phyloP scores from a whole-genome alignment of 441 rosid species.

The Mallotus japonicus region DNA sequence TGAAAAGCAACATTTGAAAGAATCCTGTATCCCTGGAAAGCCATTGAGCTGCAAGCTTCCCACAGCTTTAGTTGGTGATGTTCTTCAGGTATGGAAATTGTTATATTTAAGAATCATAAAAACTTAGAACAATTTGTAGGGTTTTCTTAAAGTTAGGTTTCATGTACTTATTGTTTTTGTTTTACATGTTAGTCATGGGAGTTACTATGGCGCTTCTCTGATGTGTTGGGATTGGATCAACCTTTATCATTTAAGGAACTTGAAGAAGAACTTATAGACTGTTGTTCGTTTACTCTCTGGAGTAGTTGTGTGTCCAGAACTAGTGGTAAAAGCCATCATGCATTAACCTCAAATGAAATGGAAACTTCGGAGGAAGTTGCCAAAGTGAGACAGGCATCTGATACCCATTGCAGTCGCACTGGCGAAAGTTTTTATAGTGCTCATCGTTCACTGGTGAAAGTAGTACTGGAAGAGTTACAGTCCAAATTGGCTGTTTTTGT shows the following conservation, averaged over 20 bases:
- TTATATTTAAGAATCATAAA: constrained; percentile 6
- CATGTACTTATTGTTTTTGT: constrained; percentile 17
- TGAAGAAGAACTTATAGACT: constrained; percentile 42
- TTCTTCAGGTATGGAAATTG: constrained; percentile 45
- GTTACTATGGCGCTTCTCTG: constrained; percentile 50
- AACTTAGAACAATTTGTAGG: constrained; percentile 7
- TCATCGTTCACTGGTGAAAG: constrained; percentile 41
- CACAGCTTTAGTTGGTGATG: constrained; percentile 42
- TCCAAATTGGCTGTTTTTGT: constrained; percentile 38
- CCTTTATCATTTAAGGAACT: constrained; percentile 41
- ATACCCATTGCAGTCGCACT: constrained; percentile 19
- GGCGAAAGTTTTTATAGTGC: constrained; percentile 38
- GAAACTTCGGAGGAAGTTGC: constrained; percentile 27
- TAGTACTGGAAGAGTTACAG: constrained; percentile 44
- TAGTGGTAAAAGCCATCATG: constrained; percentile 17
- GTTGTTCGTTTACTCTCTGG: constrained; percentile 17
- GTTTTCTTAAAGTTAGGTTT: background rate
- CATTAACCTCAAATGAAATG: constrained; percentile 21
- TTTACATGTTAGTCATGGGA: constrained; percentile 45
- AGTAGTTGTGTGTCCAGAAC: constrained; percentile 16
- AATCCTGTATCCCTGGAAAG: constrained; percentile 36
- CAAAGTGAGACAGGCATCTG: constrained; percentile 17
- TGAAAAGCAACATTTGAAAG: constrained; percentile 17
- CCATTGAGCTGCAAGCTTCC: constrained; percentile 42
- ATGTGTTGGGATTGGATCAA: constrained; percentile 46